These are phyloP conservation scores for Microsporum audouinii DNA, from an alignment of 2,329 filamentous ascomycete species.

Conservation along the genomic window DNA sequence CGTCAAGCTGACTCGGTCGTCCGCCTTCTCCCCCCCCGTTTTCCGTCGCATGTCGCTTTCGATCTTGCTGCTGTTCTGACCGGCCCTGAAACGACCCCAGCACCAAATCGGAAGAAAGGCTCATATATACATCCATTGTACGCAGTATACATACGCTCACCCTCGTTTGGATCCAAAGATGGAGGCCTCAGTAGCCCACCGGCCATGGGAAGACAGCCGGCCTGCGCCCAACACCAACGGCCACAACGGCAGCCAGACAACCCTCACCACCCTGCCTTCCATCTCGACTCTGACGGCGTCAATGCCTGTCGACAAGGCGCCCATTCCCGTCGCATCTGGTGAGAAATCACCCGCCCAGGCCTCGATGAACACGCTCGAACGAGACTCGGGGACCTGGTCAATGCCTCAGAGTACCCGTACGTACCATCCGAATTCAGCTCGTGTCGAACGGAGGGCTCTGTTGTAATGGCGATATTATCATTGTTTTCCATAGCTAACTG, in stretches of 20 bases:
- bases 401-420: constrained; percentile 48
- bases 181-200: constrained; percentile 27
- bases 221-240: constrained; percentile 14
- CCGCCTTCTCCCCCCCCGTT: too few relatives aligned
- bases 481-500: not conserved
- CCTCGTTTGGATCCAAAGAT: not conserved
- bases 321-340: constrained; percentile 17
- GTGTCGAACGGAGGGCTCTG: too few relatives aligned
- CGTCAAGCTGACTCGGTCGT: not conserved
- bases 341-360: constrained; percentile 35
- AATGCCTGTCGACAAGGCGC: constrained; percentile 23
- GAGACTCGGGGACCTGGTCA: constrained; percentile 50
- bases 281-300: constrained; percentile 39
- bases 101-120: not conserved
- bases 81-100: not conserved
- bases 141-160: too few relatives aligned
- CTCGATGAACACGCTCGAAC: constrained; percentile 38
- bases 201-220: constrained; percentile 34
- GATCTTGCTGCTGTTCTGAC: not conserved
- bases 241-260: constrained; percentile 31
- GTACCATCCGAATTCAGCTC: constrained; percentile 12
- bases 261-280: constrained; percentile 35
- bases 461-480: not conserved
- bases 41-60: constrained; percentile 4
- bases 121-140: too few relatives aligned